Percentiles rank a stretch among this genome's conserved stretches.
phyloP scores from a whole-genome alignment of 148 eudicot genomes.

The Cornus kousa region DNA sequence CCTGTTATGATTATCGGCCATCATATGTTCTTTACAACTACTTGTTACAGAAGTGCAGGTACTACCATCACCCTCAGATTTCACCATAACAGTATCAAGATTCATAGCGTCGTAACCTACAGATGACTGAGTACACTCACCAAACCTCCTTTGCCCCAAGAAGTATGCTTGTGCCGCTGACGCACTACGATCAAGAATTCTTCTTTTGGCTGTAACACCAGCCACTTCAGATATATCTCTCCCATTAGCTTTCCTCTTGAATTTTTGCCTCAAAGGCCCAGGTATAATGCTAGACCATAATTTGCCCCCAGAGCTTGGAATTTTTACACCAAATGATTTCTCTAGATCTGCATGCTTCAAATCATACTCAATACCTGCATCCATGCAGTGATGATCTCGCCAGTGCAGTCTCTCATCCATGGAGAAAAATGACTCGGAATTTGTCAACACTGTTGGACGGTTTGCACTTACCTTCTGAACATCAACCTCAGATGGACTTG shows the following conservation, averaged over 20 bases:
- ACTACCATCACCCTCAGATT: slow-evolving; percentile 20
- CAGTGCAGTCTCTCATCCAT: slow-evolving; percentile 75
- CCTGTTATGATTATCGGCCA: slow-evolving; percentile 20
- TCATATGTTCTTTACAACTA: slow-evolving; percentile 15
- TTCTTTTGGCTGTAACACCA: slow-evolving; percentile 56
- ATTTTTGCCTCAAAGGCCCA: slow-evolving; percentile 53
- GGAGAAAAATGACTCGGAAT: slow-evolving; percentile 38
- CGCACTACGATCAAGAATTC: slow-evolving; percentile 79
- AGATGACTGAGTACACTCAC: slow-evolving; percentile 26
- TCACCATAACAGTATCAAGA: slow-evolving; percentile 11
- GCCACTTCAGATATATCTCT: slow-evolving; percentile 38
- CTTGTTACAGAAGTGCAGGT: slow-evolving; percentile 15
- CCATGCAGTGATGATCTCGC: slow-evolving; percentile 90
- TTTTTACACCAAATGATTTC: slow-evolving; percentile 81
- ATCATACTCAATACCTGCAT: slow-evolving; percentile 87
- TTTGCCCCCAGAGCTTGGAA: slow-evolving; percentile 49
- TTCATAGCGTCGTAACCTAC: slow-evolving; percentile 19
- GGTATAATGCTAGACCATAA: slow-evolving; percentile 54
- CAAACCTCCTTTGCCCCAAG: slow-evolving; percentile 28
- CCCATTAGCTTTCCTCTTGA: slow-evolving; percentile 72
- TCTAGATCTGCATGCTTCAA: slow-evolving; percentile 94
- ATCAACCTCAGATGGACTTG: slow-evolving; percentile 36
- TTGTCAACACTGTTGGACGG: slow-evolving; percentile 22
- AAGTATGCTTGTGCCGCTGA: slow-evolving; percentile 69
- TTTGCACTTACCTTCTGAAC: slow-evolving; percentile 29